Percentiles rank a stretch among this genome's conserved stretches.
Evolutionary conservation across 192 early-diverging fungal species (phyloP).

Genomic region (Backusella parvicylindrica): DNA sequence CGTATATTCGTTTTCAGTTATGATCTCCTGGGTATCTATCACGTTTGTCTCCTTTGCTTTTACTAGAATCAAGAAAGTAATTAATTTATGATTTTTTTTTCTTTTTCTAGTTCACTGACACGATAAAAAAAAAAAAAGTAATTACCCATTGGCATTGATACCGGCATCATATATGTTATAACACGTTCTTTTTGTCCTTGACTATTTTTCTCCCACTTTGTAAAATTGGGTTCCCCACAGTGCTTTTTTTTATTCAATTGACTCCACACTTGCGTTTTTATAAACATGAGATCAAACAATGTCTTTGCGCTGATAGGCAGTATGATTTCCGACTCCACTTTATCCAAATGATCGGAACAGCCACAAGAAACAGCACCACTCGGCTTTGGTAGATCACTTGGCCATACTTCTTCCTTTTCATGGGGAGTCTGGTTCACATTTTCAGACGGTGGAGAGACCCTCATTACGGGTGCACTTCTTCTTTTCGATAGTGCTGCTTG

Average conservation of each 20-base stretch:
- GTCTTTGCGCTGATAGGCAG: slow-evolving; percentile 53
- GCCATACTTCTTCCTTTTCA: not conserved
- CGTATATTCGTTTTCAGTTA: slow-evolving; percentile 55
- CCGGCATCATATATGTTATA: slow-evolving; percentile 62
- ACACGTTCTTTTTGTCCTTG: slow-evolving; percentile 29
- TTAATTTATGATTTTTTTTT: not conserved
- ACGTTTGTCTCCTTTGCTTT: slow-evolving; percentile 70
- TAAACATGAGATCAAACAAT: slow-evolving; percentile 56
- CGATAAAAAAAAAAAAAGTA: not conserved
- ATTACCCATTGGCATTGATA: slow-evolving; percentile 68
- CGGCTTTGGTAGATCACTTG: slow-evolving; percentile 42
- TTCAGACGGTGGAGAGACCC: not conserved
- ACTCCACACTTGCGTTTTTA: not conserved
- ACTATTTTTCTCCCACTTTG: not conserved
- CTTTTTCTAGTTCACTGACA: not conserved
- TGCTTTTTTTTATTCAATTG: not conserved
- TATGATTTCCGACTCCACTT: slow-evolving; percentile 47
- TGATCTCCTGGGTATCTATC: slow-evolving; percentile 49
- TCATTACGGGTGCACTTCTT: not conserved
- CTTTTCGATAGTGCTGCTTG: not conserved
- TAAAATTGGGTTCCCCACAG: not conserved
- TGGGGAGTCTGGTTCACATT: not conserved
- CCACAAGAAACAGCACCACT: slow-evolving; percentile 49
- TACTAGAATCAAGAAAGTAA: slow-evolving; percentile 33
- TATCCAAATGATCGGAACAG: slow-evolving; percentile 68